These are phyloP conservation scores for Scenedesmus sp. DNA, from an alignment of 163 green algal genomes.

Conservation along the genomic window DNA sequence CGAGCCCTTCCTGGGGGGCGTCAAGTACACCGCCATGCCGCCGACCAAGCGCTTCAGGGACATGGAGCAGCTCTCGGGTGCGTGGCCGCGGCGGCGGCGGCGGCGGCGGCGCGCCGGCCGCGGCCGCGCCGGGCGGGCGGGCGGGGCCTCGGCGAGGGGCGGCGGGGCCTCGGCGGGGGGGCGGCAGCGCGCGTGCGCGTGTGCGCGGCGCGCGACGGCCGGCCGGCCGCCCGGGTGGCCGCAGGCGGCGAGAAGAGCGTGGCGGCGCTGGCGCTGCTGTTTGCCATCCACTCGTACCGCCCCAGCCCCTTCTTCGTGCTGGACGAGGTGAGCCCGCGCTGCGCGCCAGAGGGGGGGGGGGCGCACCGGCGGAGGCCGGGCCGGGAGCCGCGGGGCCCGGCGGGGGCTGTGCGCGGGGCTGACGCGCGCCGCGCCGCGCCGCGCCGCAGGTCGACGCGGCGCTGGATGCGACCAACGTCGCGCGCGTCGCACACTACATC, in stretches of 20 bases:
- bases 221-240: neutral
- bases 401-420: too few relatives aligned
- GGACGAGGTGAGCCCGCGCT: too few relatives aligned
- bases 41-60: conserved; percentile 95
- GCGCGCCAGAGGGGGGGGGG: conserved; percentile 48
- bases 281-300: conserved; percentile 94
- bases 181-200: too few relatives aligned
- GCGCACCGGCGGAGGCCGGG: too few relatives aligned
- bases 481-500: conserved; percentile 93
- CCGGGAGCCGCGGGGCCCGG: too few relatives aligned
- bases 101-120: too few relatives aligned
- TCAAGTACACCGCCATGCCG: conserved; percentile 97
- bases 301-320: conserved; percentile 98
- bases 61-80: conserved; percentile 94
- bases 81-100: neutral
- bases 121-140: too few relatives aligned
- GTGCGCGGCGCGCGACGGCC: neutral
- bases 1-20: conserved; percentile 69
- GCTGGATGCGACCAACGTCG: conserved; percentile 96
- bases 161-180: too few relatives aligned
- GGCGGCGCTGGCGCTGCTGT: conserved; percentile 90
- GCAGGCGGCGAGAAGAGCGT: conserved; percentile 90
- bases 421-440: too few relatives aligned
- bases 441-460: conserved; percentile 87
- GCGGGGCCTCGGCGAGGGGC: too few relatives aligned